A percentile compares a stretch with the other conserved stretches of the same genome.
phyloP scores from a whole-genome alignment of 768 basidiomycete genomes.

The Boletus bicolor region DNA sequence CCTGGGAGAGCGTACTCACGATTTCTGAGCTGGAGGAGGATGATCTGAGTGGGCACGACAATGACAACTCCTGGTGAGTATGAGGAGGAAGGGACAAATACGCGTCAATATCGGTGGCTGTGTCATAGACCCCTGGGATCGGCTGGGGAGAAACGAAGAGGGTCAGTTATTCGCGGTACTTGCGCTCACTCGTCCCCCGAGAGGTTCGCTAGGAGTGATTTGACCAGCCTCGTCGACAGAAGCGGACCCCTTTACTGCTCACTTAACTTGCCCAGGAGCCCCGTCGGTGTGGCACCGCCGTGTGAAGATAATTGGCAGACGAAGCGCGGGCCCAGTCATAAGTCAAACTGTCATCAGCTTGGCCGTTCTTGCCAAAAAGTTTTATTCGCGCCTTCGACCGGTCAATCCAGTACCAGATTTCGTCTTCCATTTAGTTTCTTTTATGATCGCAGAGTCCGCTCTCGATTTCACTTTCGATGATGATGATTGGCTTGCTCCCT shows the following conservation, averaged over 20 bases:
- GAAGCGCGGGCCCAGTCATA: neutral
- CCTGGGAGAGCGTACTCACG: slow-evolving; percentile 43
- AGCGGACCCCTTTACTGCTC: neutral
- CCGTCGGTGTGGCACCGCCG: neutral
- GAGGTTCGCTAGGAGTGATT: neutral
- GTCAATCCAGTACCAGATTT: neutral
- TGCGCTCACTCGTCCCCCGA: neutral
- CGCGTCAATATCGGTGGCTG: slow-evolving; percentile 26
- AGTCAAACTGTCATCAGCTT: slow-evolving; percentile 6
- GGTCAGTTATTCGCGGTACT: no score
- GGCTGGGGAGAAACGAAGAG: no score
- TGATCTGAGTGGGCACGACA: slow-evolving; percentile 27
- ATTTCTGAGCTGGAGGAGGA: slow-evolving; percentile 49
- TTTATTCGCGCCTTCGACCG: neutral
- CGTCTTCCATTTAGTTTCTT: neutral
- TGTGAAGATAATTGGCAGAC: slow-evolving; percentile 15
- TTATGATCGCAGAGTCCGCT: slow-evolving; percentile 58
- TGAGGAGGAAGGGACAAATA: slow-evolving; percentile 21
- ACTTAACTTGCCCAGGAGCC: neutral
- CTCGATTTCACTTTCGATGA: slow-evolving; percentile 66
- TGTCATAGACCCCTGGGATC: slow-evolving; percentile 1
- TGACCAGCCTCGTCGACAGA: neutral
- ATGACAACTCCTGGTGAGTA: neutral
- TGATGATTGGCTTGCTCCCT: slow-evolving; percentile 62
- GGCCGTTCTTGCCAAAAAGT: neutral